Evolutionary conservation across 2,329 filamentous ascomycete genomes (phyloP).

Genomic region (Curvularia verruculosa): DNA sequence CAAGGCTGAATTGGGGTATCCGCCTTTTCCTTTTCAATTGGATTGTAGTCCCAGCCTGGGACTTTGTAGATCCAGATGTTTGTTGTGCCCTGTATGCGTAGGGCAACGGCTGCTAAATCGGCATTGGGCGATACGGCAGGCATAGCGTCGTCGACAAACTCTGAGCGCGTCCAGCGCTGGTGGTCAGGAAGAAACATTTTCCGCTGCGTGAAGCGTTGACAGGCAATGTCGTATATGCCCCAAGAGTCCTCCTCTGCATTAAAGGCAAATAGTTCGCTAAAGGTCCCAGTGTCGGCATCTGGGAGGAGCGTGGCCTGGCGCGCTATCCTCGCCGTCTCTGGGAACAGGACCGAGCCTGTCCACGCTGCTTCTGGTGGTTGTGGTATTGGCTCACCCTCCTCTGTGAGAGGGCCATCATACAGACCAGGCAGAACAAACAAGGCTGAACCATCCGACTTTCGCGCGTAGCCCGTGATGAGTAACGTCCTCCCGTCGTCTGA

Average conservation of each 20-base stretch:
- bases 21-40: constrained; percentile 30
- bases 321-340: constrained; percentile 47
- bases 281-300: constrained; percentile 46
- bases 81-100: constrained; percentile 47
- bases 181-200: constrained; percentile 49
- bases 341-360: constrained; percentile 51
- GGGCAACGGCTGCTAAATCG: constrained; percentile 47
- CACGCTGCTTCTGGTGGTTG: constrained; percentile 46
- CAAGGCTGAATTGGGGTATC: constrained; percentile 47
- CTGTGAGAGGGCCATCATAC: constrained; percentile 49
- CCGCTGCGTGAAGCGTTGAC: constrained; percentile 46
- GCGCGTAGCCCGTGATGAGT: constrained; percentile 47
- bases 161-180: constrained; percentile 47
- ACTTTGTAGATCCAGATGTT: constrained; percentile 50
- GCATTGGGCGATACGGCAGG: constrained; percentile 49
- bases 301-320: constrained; percentile 49
- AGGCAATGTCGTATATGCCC: constrained; percentile 50
- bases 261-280: constrained; percentile 51
- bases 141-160: constrained; percentile 50
- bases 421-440: constrained; percentile 48
- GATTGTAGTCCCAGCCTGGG: constrained; percentile 44
- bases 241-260: constrained; percentile 50
- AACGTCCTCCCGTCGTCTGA: constrained; percentile 50
- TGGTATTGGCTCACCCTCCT: constrained; percentile 48
- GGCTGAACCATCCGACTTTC: constrained; percentile 45